Conservation (phyloP, 1,139 yeast species). For the Hyphopichia fennica region DNA sequence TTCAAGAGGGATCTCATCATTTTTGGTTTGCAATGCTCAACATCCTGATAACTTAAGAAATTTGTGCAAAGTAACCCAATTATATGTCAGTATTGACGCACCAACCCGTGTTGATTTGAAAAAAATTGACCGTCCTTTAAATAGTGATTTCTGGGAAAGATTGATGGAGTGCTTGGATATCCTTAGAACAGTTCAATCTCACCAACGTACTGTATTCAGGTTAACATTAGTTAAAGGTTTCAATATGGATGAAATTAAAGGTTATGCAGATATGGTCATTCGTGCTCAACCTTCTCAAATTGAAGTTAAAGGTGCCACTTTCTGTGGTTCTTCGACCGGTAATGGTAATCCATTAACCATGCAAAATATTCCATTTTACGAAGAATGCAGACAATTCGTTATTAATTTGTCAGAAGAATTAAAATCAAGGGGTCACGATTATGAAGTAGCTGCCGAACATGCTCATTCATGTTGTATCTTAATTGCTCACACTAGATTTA, state of each 20-base stretch:
- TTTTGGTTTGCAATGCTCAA: conserved; percentile 92
- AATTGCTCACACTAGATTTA: conserved; percentile 74
- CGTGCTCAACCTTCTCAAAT: conserved; percentile 84
- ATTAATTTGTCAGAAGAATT: conserved; percentile 59
- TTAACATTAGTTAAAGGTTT: conserved; percentile 90
- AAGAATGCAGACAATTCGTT: conserved; percentile 82
- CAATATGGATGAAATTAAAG: conserved; percentile 76
- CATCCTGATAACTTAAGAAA: conserved; percentile 81
- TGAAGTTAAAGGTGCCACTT: conserved; percentile 93
- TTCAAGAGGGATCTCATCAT: conserved; percentile 74
- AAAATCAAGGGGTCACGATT: conserved; percentile 59
- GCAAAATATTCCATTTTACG: conserved; percentile 94
- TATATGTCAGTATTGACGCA: conserved; percentile 92
- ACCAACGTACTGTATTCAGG: conserved; percentile 89
- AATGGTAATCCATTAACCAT: conserved; percentile 89
- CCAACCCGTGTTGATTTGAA: conserved; percentile 79
- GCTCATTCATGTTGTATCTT: conserved; percentile 93
- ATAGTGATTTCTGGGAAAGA: conserved; percentile 92
- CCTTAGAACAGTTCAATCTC: conserved; percentile 65
- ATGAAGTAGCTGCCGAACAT: conserved; percentile 91
- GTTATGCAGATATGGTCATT: conserved; percentile 88
- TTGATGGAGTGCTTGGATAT: conserved; percentile 79
- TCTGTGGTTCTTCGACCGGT: conserved; percentile 80
- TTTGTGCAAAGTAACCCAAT: conserved; percentile 77
- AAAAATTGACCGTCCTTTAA: conserved; percentile 83